Base-by-base conservation (phyloP, 2,329 filamentous ascomycete genomes). In the Botryosphaeria dothidea region DNA sequence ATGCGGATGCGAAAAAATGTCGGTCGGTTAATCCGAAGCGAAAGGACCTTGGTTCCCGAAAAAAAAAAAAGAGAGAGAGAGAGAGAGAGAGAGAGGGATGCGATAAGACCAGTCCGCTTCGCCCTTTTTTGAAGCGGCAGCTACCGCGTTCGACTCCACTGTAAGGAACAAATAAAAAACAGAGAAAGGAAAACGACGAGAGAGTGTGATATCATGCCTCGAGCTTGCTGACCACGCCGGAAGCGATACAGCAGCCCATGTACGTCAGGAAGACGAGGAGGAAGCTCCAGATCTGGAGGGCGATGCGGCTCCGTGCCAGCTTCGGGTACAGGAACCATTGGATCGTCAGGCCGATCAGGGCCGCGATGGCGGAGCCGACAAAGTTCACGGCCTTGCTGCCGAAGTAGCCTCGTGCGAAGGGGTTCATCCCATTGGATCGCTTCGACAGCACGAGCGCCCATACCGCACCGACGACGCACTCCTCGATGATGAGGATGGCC, bases 231-330 rank as follows among this genome's bases (percentile, higher is more conserved):
- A 27, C 46, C 63, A 52, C 56, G 21, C 63, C 63, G 1, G 54
- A 23, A 5, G 63, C 63, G 13, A 65, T 46, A 15, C 52, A 65
- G n/a, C 52, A 49, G 3, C 43, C 63, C 45, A 65, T 38, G 36
- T 60, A 65, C 7, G 54, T 65, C 17, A 60, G n/a, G 19, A 65
- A 61, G 31, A 65, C 27, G n/a, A 65, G 45, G 25, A 65, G 17
- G 25, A 65, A 65, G 25, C 63, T 61, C 63, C 63, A 65, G 4
- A 61, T 13, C 27, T 60, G 52, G 3, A 65, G 34, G 6, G 63
- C 46, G 7, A 61, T 9, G 17, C 46, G 43, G 36, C 41, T 52
- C 25, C 41, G 23, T 3, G 43, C 46, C 31, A 65, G 36, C n/a
- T 61, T 56, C 7, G 27, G 29, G 43, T 60, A 36, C 17, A 65